Evolutionary conservation across 164 flowering plant species (phyloP), one percentile per base, ranked within the genome.

Genomic region (Paratinospora sagittata): DNA sequence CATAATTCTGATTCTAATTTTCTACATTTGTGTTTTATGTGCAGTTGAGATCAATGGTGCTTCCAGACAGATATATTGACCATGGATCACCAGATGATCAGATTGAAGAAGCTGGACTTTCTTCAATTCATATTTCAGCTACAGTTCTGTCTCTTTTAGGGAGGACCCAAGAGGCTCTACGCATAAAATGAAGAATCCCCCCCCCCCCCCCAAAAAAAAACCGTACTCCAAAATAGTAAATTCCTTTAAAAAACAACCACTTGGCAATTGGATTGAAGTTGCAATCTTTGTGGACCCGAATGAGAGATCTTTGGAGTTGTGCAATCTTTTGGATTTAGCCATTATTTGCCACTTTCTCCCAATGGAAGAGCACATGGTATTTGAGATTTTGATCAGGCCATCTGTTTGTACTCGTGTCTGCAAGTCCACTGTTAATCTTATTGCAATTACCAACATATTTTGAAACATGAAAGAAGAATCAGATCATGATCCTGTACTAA

Each of bases 41-140:
- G 65, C 79, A 81, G 83, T 39, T 74, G 73, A 77, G 83, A 58
- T 47, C 77, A 36, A 75, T 80, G 78, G 72, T 66, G 43, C 80
- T 80, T 37, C 83, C 83, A 81, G 98, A 91, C 77, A 82, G 87
- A 81, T 93, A 93, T 78, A 91, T 93, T 8, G 97, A 93, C 41
- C 98, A 93, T 70, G 98, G 98, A 75, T 78, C 97, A 65, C 92
- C 90, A 2, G 37, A 73, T 67, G 93, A 89, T 81, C 98, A 93
- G 78, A 76, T 91, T 26, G 88, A 89, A 75, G 90, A 81, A 81
- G 94, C 94, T 26, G 98, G 98, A n/a, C 87, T 93, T 7, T 77
- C 94, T 37, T 76, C 97, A 3, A 79, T 70, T 55, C 97, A 93
- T 72, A 90, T 93, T 37, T 77, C 87, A 27, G 89, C 90, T 23